Evolutionary conservation across 2,329 filamentous ascomycete genomes (phyloP).

Genomic region (Rutstroemia sp.): DNA sequence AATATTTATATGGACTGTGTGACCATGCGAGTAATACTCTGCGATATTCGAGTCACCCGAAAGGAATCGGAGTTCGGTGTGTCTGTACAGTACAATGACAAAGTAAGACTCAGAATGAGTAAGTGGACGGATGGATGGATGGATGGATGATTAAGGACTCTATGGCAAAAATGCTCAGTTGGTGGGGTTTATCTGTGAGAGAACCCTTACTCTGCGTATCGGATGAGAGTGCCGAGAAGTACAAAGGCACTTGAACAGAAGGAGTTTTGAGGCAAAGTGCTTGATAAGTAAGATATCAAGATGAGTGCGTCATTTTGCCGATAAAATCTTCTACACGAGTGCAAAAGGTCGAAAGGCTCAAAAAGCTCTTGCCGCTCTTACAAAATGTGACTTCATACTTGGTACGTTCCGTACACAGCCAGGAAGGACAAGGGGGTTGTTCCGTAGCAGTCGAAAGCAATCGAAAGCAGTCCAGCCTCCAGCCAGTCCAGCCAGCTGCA

Average conservation of each 20-base stretch:
- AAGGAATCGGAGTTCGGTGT: neutral
- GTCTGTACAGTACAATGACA: neutral
- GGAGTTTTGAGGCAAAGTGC: neutral
- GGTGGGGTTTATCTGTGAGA: slow-evolving; percentile 2
- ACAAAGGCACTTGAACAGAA: neutral
- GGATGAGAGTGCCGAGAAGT: no score
- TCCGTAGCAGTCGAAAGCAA: no score
- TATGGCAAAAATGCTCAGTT: neutral
- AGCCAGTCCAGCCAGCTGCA: no score
- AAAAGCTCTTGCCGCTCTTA: no score
- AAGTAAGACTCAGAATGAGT: slow-evolving; percentile 2
- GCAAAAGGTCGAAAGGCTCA: neutral
- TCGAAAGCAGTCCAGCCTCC: no score
- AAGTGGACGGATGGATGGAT: neutral
- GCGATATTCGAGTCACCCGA: neutral
- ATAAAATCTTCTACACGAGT: neutral
- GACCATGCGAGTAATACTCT: neutral
- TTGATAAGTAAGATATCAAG: neutral
- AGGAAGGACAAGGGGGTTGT: no score
- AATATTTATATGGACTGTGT: neutral
- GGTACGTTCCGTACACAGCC: no score
- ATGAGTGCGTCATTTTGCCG: slow-evolving; percentile 1
- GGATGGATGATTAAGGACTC: neutral
- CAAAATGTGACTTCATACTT: no score
- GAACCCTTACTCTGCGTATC: neutral